A percentile compares a stretch with the other conserved stretches of the same genome.
These are phyloP conservation scores for Collybia nuda DNA, from an alignment of 768 basidiomycete genomes.

Conservation along the genomic window DNA sequence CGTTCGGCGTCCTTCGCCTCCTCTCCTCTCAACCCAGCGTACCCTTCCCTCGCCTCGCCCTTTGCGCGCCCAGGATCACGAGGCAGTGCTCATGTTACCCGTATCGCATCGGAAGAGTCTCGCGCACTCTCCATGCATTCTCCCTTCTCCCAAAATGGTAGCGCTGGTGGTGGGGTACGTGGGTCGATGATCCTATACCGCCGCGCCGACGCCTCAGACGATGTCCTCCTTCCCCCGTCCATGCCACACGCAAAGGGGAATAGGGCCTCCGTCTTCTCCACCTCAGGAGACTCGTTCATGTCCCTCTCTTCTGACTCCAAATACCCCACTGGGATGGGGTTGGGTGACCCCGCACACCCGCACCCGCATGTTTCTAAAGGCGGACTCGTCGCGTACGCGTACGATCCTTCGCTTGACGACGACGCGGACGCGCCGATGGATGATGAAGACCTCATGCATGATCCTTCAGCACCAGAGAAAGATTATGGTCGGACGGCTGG, in stretches of 20 bases:
- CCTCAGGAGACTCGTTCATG: constrained; percentile 38
- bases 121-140: constrained; percentile 11
- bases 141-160: background rate
- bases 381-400: constrained; percentile 60
- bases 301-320: constrained; percentile 65
- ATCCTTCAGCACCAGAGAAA: too few relatives aligned
- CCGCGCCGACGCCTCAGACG: constrained; percentile 24
- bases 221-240: constrained; percentile 32
- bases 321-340: constrained; percentile 45
- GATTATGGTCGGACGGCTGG: constrained; percentile 57
- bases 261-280: constrained; percentile 31
- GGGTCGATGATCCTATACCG: constrained; percentile 38
- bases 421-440: constrained; percentile 50
- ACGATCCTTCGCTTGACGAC: constrained; percentile 47
- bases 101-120: constrained; percentile 20
- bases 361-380: too few relatives aligned
- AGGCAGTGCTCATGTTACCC: constrained; percentile 10
- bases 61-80: constrained; percentile 17
- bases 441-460: too few relatives aligned
- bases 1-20: constrained; percentile 8
- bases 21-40: constrained; percentile 15
- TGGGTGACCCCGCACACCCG: constrained; percentile 14
- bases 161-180: constrained; percentile 1
- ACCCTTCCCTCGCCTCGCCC: constrained; percentile 13
- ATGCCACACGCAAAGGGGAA: constrained; percentile 13